Percentiles rank a stretch among this genome's conserved stretches.
phyloP scores from a whole-genome alignment of 768 basidiomycete genomes.

The Collybia mongolica region DNA sequence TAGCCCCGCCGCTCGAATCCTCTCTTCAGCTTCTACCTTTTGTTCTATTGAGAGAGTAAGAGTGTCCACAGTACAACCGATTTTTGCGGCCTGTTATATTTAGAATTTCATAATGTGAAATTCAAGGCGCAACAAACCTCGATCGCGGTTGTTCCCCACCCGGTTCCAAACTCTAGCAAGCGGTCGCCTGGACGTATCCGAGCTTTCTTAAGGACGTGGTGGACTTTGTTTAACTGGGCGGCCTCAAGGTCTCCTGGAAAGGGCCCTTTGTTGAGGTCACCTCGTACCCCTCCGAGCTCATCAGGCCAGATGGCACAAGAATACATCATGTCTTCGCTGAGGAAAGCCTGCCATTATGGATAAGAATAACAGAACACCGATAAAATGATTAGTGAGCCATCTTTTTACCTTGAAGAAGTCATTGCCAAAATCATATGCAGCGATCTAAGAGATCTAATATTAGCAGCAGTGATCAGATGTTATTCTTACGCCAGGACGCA shows the following conservation, averaged over 20 bases:
- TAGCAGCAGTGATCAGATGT: not conserved
- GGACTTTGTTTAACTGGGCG: constrained; percentile 11
- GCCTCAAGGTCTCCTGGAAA: constrained; percentile 7
- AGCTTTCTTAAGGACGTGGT: constrained; percentile 41
- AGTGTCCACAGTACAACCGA: constrained; percentile 41
- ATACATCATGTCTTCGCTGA: constrained; percentile 54
- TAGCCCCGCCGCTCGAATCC: constrained; percentile 36
- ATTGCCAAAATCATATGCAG: constrained; percentile 1
- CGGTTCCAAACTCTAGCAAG: constrained; percentile 54
- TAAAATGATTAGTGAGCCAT: too few species aligned
- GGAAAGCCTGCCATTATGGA: constrained; percentile 19
- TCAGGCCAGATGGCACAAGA: constrained; percentile 49
- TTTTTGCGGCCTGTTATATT: constrained; percentile 19
- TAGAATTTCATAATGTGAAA: constrained; percentile 18
- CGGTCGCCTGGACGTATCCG: constrained; percentile 43
- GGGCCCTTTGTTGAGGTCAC: constrained; percentile 20
- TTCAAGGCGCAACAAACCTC: constrained; percentile 27
- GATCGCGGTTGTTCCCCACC: constrained; percentile 54
- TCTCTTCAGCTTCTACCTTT: constrained; percentile 38
- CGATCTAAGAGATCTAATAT: not conserved
- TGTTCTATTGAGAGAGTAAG: constrained; percentile 53
- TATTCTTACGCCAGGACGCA: not conserved
- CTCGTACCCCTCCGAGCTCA: constrained; percentile 31
- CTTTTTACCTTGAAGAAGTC: constrained; percentile 3
- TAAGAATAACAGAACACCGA: too few species aligned